Evolutionary conservation across 2,329 filamentous ascomycete genomes (phyloP), one percentile per base, ranked within the genome.

Genomic region (Stagonosporopsis cucurbitacearum): DNA sequence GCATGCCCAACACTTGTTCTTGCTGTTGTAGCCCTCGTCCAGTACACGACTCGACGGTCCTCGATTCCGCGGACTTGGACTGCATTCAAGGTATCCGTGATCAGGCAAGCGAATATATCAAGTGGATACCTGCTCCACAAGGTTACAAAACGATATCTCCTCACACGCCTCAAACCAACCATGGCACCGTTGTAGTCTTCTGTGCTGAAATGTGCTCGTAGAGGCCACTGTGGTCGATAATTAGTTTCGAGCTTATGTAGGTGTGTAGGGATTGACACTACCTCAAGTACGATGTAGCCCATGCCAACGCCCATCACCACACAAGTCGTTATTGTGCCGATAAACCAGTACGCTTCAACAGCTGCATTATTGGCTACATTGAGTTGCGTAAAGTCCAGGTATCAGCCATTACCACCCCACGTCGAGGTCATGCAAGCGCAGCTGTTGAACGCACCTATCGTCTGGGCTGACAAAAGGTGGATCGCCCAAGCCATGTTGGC

Each of bases 391-490:
- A 70, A 68, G 41, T 79, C 75, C 30, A 79, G 62, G 45, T 79
- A 80, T 6, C 78, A 76, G n/a, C 74, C 72, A 6, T 58, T 59
- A 3, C 55, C 51, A 5, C 64, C 70, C 72, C 75, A 78, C 13
- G 59, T 64, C 11, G 70, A 73, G 4, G 73, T 66, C 63, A 73
- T 71, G 63, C 78, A 80, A 25, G 67, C 60, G 59, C 77, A 80
- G 9, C 70, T 78, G 55, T 75, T 72, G 53, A 75, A 76, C 0
- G 64, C 59, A 13, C 78, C 78, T 12, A 75, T 70, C 3, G 77
- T 78, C 55, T 79, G 76, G 2, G 74, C 74, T 17, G 72, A 54
- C n/a, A 76, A 62, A 25, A 75, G 72, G 43, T 75, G 76, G 41
- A 64, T 53, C 2, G 78, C 63, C 72, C 75, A 78, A 13, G 55